Conservation (phyloP, 345 rosid species). For the thale cress (Arabidopsis thaliana) region TAIR10.1 NC_003070.9:24478501-24479000, state of each 20-base stretch:
- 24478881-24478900: constrained; percentile 66
- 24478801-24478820: constrained; percentile 58
- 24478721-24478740: neutral
- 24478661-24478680: constrained; percentile 73
- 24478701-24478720: constrained; percentile 47
- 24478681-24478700: constrained; percentile 59
- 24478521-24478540: constrained; percentile 37
- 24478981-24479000: constrained; percentile 37
- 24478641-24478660: constrained; percentile 54
- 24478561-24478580: constrained; percentile 53
- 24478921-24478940: constrained; percentile 32
- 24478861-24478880: constrained; percentile 60
- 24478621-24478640: constrained; percentile 63
- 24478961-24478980: constrained; percentile 45
- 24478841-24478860: constrained; percentile 56
- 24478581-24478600: constrained; percentile 57
- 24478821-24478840: constrained; percentile 52
- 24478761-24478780: neutral
- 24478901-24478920: constrained; percentile 50
- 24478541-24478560: constrained; percentile 55
- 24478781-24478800: constrained; percentile 62
- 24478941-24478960: constrained; percentile 57
- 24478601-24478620: constrained; percentile 86
- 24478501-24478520: constrained; percentile 51
- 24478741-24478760: neutral